Percentiles rank a stretch among this genome's conserved stretches.
Conservation (phyloP, 805 yeast species). For the Cyberlindnera mississippiensis region DNA sequence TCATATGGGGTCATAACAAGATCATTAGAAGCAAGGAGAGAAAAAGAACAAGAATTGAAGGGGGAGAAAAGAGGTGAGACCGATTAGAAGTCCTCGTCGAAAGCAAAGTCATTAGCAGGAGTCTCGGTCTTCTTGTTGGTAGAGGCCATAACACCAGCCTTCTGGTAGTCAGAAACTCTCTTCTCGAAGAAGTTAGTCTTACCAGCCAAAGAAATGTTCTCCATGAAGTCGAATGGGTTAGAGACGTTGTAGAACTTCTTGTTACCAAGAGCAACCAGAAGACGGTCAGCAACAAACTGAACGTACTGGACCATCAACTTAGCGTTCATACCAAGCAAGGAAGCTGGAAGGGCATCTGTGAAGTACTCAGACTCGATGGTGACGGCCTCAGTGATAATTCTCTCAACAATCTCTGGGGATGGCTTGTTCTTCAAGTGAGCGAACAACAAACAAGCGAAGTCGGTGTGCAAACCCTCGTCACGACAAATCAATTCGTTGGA, state of each 20-base stretch:
- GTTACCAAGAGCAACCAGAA: slow-evolving; percentile 87
- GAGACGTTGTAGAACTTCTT: slow-evolving; percentile 80
- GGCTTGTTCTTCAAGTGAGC: slow-evolving; percentile 93
- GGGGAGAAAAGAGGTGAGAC: background rate
- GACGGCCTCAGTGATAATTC: slow-evolving; percentile 92
- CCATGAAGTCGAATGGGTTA: slow-evolving; percentile 98
- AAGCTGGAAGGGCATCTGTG: slow-evolving; percentile 91
- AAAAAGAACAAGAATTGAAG: background rate
- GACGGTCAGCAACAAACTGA: slow-evolving; percentile 95
- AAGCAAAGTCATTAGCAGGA: slow-evolving; percentile 59
- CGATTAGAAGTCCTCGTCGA: slow-evolving; percentile 88
- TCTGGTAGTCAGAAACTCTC: slow-evolving; percentile 98
- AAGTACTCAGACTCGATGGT: slow-evolving; percentile 90
- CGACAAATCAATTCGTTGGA: slow-evolving; percentile 96
- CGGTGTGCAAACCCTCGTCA: slow-evolving; percentile 98
- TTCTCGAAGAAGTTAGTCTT: slow-evolving; percentile 98
- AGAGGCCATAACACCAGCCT: slow-evolving; percentile 97
- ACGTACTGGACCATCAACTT: slow-evolving; percentile 96
- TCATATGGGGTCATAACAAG: slow-evolving; percentile 13
- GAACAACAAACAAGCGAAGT: slow-evolving; percentile 93
- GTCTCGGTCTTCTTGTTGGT: slow-evolving; percentile 43
- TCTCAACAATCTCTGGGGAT: slow-evolving; percentile 68
- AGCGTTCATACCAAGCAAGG: slow-evolving; percentile 92
- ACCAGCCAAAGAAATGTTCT: slow-evolving; percentile 96
- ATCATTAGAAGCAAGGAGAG: slow-evolving; percentile 7